Conservation (phyloP, 164 flowering plant species). For the Tinospora cordifolia region DNA sequence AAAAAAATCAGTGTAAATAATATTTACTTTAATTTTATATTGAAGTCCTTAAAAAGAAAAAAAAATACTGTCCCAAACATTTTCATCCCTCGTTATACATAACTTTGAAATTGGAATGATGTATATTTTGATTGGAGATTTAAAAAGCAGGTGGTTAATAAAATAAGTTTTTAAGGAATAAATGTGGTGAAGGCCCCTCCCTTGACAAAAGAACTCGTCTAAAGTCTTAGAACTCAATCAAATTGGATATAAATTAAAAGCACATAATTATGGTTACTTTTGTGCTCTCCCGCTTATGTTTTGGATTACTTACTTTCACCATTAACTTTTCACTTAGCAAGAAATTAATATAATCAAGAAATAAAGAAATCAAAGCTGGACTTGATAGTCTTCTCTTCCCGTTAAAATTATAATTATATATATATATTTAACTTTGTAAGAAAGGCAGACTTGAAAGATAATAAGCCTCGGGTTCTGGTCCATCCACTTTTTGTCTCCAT, state of each 20-base stretch:
- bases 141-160: no score
- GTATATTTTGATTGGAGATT: neutral
- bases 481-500: slow-evolving; percentile 11
- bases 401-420: neutral
- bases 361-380: neutral
- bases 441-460: neutral
- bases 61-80: neutral
- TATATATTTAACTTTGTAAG: neutral
- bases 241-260: neutral
- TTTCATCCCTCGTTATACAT: no score
- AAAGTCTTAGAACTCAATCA: neutral
- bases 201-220: neutral
- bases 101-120: neutral
- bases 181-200: neutral
- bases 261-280: neutral
- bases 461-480: slow-evolving; percentile 11
- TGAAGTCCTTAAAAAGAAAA: neutral
- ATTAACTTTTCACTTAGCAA: neutral
- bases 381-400: neutral
- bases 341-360: no score
- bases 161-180: no score
- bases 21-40: no score
- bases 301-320: neutral
- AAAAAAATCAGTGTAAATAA: no score
- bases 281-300: neutral